These are phyloP conservation scores for Aspergillus sp. DNA, from an alignment of 2,329 filamentous ascomycete genomes.

Conservation along the genomic window DNA sequence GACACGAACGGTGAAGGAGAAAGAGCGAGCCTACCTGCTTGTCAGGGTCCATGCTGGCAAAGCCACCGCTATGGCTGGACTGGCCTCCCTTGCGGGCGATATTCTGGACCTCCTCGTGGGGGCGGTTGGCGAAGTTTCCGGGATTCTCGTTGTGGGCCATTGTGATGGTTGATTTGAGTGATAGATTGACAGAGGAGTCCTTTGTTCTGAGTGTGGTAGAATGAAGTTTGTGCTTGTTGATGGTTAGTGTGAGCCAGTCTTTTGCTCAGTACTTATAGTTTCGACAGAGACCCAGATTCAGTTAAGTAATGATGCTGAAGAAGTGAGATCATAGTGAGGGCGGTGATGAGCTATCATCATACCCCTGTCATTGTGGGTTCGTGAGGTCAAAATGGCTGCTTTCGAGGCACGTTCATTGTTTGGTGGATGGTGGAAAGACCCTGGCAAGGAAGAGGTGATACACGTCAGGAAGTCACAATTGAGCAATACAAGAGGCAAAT, in stretches of 20 bases:
- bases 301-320: neutral
- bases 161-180: neutral
- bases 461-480: neutral
- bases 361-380: slow-evolving; percentile 3
- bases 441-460: neutral
- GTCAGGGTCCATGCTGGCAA: slow-evolving; percentile 34
- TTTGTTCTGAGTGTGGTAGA: neutral
- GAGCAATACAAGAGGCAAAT: neutral
- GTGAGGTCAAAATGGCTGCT: neutral
- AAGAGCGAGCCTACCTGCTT: slow-evolving; percentile 31
- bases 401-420: neutral
- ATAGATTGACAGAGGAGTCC: neutral
- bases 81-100: slow-evolving; percentile 45
- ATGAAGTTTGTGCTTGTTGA: neutral
- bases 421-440: neutral
- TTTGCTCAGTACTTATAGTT: neutral
- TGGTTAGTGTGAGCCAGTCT: neutral
- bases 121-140: slow-evolving; percentile 47
- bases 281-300: neutral
- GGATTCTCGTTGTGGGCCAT: slow-evolving; percentile 38
- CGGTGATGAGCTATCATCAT: neutral
- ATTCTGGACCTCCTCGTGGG: slow-evolving; percentile 51
- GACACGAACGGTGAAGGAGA: neutral
- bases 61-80: slow-evolving; percentile 36
- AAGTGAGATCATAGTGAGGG: neutral